Percentiles rank a stretch among this genome's conserved stretches.
These are phyloP conservation scores for Ustilago nuda DNA, from an alignment of 1,284 basidiomycete species.

Conservation along the genomic window DNA sequence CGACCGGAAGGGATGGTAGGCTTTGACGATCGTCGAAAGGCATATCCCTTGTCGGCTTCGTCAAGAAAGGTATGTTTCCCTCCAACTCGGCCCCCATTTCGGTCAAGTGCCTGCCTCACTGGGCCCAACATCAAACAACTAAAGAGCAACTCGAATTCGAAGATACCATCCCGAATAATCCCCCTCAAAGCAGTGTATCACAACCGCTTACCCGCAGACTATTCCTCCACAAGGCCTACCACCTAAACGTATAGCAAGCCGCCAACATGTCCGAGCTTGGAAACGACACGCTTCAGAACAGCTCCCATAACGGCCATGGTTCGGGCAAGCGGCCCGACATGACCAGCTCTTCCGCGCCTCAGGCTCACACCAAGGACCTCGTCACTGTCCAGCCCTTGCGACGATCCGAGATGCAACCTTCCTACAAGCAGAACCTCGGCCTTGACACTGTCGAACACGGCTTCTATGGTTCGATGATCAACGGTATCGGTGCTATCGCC, in stretches of 20 bases:
- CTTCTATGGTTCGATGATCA: constrained; percentile 61
- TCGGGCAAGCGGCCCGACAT: constrained; percentile 21
- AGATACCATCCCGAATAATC: no score
- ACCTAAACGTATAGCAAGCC: background rate
- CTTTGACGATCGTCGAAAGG: constrained; percentile 3
- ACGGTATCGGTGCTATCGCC: constrained; percentile 49
- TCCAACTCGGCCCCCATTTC: background rate
- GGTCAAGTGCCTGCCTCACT: no score
- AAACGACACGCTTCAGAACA: constrained; percentile 16
- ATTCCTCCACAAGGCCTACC: background rate
- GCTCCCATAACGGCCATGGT: constrained; percentile 16
- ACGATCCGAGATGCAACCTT: constrained; percentile 73
- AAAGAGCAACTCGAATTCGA: no score
- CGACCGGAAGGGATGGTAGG: background rate
- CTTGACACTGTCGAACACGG: constrained; percentile 50
- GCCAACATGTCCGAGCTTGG: constrained; percentile 29
- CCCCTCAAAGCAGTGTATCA: no score
- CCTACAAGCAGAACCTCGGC: constrained; percentile 60
- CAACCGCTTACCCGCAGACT: no score
- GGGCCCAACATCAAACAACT: no score
- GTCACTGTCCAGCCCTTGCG: constrained; percentile 80
- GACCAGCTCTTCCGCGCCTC: constrained; percentile 10
- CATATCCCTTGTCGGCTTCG: constrained; percentile 9
- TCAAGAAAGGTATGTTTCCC: background rate
- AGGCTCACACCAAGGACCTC: constrained; percentile 23